phyloP scores from a whole-genome alignment of 1,139 yeast species.

The Yamadazyma membranifaciens region DNA sequence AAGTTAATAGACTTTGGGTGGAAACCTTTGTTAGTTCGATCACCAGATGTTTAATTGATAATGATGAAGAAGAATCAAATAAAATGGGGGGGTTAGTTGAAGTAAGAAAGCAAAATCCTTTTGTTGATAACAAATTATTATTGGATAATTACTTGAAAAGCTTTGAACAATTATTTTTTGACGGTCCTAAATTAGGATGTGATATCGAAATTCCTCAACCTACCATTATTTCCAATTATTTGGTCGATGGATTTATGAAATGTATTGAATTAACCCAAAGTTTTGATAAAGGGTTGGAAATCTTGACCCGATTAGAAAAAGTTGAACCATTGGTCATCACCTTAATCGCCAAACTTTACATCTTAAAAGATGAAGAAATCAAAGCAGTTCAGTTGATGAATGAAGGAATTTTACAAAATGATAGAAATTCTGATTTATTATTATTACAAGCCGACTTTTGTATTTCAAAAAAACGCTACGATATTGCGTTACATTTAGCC shows the following conservation, averaged over 20 bases:
- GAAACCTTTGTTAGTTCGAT: conserved; percentile 69
- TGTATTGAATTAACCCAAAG: conserved; percentile 65
- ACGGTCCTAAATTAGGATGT: conserved; percentile 67
- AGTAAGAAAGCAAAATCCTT: conserved; percentile 54
- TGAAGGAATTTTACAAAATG: conserved; percentile 54
- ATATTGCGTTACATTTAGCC: conserved; percentile 74
- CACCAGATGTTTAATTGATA: conserved; percentile 66
- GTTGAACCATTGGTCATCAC: conserved; percentile 53
- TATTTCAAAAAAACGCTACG: conserved; percentile 60
- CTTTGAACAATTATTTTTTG: conserved; percentile 62
- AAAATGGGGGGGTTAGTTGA: conserved; percentile 54
- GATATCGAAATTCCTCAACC: conserved; percentile 70
- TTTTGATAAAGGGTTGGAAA: conserved; percentile 57
- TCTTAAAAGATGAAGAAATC: conserved; percentile 68
- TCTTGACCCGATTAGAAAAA: conserved; percentile 41
- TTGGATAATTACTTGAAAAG: conserved; percentile 57
- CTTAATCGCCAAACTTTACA: conserved; percentile 53
- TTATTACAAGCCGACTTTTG: conserved; percentile 73
- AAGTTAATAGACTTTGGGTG: conserved; percentile 48
- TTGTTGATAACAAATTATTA: conserved; percentile 41
- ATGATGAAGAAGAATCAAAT: conserved; percentile 61
- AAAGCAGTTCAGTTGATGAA: conserved; percentile 70
- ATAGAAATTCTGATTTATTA: conserved; percentile 61
- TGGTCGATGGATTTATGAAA: conserved; percentile 72
- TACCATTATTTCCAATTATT: conserved; percentile 63